These are phyloP conservation scores for Porcisia deanei DNA, from an alignment of 208 protist species.

Conservation along the genomic window DNA sequence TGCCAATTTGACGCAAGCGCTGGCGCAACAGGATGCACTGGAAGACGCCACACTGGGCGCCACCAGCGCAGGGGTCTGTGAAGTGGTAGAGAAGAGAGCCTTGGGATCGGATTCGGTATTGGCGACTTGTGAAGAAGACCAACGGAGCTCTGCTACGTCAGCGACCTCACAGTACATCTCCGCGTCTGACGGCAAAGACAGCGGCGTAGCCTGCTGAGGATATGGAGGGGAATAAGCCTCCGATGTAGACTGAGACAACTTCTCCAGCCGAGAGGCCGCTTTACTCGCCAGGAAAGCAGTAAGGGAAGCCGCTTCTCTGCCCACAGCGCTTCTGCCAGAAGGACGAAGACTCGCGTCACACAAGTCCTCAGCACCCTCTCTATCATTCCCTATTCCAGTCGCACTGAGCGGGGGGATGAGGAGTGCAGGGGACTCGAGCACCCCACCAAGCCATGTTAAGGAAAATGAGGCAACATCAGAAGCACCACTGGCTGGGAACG, in stretches of 20 bases:
- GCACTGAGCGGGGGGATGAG: constrained; percentile 1
- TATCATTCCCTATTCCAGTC: background rate
- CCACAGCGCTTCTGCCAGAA: background rate
- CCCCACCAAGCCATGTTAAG: constrained; percentile 9
- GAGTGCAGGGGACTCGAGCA: constrained; percentile 26
- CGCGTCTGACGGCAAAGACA: background rate
- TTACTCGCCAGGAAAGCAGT: background rate
- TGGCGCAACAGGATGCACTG: constrained; percentile 13
- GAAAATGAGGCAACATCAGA: background rate
- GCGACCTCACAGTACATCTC: constrained; percentile 23
- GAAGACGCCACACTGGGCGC: background rate
- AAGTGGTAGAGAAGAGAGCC: background rate
- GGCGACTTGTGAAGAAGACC: background rate
- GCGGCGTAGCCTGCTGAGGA: background rate
- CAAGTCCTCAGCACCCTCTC: background rate
- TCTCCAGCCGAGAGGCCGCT: background rate
- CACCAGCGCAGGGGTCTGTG: background rate
- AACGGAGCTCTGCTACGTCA: constrained; percentile 30
- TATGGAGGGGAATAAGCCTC: background rate
- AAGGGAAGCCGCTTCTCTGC: background rate
- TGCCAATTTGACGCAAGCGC: constrained; percentile 1
- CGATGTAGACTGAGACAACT: background rate
- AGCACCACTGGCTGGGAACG: background rate
- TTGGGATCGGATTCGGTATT: background rate
- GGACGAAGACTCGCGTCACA: background rate